Conservation (phyloP, 2,329 filamentous ascomycete species). For the Paecilomyces niveus region DNA sequence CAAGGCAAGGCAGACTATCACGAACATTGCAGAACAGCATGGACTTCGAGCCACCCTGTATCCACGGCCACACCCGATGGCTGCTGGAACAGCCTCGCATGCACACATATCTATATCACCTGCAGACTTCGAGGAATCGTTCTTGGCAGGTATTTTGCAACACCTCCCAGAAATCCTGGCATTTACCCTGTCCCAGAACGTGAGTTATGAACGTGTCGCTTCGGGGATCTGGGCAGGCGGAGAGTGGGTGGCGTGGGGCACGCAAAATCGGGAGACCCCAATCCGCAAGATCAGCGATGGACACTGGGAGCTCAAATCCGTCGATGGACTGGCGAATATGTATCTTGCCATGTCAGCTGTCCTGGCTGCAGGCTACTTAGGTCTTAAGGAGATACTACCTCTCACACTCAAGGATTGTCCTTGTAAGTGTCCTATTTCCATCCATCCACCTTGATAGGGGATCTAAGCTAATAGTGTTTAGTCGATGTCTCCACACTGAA, state of each 20-base stretch:
- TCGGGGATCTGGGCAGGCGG: conserved; percentile 3
- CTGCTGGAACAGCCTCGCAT: conserved; percentile 1
- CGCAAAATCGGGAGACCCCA: conserved; percentile 8
- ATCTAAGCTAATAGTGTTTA: too few species aligned
- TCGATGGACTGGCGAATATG: conserved; percentile 17
- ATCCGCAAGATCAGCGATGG: conserved; percentile 13
- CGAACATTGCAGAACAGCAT: too few species aligned
- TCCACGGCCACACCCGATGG: too few species aligned
- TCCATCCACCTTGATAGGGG: too few species aligned
- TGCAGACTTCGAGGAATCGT: conserved; percentile 1
- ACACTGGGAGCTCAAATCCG: conserved; percentile 15
- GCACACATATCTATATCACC: conserved; percentile 12
- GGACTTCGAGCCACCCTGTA: too few species aligned
- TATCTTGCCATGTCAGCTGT: conserved; percentile 12
- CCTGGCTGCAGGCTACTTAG: conserved; percentile 9
- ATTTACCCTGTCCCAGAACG: conserved; percentile 8
- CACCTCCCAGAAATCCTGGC: conserved; percentile 6
- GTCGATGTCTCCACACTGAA: too few species aligned
- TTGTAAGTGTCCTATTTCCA: background rate
- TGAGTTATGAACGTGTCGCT: conserved; percentile 7
- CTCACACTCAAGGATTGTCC: background rate
- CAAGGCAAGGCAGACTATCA: too few species aligned
- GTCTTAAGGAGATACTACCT: conserved; percentile 4
- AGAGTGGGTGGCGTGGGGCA: conserved; percentile 10
- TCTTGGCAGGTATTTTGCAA: conserved; percentile 8